Evolutionary conservation across 2,329 filamentous ascomycete species (phyloP).

Genomic region (Colletotrichum euphorbiae): DNA sequence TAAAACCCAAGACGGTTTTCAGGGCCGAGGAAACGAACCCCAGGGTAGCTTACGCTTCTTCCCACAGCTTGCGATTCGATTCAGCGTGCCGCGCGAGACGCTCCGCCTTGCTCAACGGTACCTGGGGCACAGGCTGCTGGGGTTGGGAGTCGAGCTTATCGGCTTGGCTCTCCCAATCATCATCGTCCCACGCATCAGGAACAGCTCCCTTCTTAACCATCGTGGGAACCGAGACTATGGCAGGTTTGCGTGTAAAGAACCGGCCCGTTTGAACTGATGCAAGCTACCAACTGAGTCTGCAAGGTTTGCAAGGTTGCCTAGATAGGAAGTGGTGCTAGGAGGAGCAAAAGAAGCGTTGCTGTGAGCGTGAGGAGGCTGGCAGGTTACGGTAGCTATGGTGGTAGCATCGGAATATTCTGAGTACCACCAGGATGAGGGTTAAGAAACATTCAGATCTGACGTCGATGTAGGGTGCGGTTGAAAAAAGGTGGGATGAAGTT

Average conservation of each 20-base stretch:
- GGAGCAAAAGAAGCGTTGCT: slow-evolving; percentile 4
- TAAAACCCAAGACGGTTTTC: too few species aligned
- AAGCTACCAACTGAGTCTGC: slow-evolving; percentile 1
- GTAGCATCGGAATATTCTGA: slow-evolving; percentile 17
- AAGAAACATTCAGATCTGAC: not conserved
- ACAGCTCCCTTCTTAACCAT: slow-evolving; percentile 63
- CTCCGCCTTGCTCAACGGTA: slow-evolving; percentile 76
- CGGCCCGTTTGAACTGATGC: not conserved
- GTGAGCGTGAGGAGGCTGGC: slow-evolving; percentile 19
- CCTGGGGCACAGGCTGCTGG: slow-evolving; percentile 50
- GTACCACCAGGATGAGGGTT: not conserved
- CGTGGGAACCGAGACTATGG: slow-evolving; percentile 43
- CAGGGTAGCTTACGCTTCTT: slow-evolving; percentile 76
- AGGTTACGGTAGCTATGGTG: slow-evolving; percentile 7
- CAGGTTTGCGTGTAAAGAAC: not conserved
- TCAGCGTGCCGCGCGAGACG: slow-evolving; percentile 84
- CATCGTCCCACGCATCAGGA: slow-evolving; percentile 87
- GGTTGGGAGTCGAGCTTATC: slow-evolving; percentile 64
- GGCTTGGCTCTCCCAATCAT: slow-evolving; percentile 87
- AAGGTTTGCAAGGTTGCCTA: slow-evolving; percentile 13
- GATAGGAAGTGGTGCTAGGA: not conserved
- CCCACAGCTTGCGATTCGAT: slow-evolving; percentile 87
- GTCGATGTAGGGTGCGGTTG: not conserved
- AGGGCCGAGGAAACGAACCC: not conserved
- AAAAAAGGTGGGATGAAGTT: slow-evolving; percentile 35